Percentiles rank a stretch among this genome's conserved stretches.
These are phyloP conservation scores for Rhytidiadelphus loreus DNA, from an alignment of 225 moss, liverwort and hornwort genomes.

Conservation along the genomic window DNA sequence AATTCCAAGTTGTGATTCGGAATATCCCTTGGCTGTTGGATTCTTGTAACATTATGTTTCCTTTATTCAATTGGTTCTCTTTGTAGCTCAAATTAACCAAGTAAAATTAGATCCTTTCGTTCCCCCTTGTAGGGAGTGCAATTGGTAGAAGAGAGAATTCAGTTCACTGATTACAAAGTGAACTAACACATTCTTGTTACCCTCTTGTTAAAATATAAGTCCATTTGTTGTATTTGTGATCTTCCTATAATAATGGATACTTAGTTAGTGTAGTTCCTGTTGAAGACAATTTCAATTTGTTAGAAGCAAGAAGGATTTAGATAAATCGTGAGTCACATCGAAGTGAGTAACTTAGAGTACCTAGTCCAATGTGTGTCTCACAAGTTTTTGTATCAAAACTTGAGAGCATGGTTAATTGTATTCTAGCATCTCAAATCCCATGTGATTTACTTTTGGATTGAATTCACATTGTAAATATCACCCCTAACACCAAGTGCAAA, in stretches of 20 bases:
- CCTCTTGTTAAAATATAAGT: background rate
- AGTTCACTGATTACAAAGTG: background rate
- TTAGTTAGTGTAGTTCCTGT: background rate
- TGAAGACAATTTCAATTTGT: background rate
- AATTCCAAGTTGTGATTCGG: constrained; percentile 24
- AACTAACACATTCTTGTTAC: background rate
- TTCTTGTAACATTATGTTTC: background rate
- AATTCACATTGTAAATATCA: too few species aligned
- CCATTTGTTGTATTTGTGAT: background rate
- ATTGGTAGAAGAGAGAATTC: background rate
- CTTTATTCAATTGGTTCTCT: background rate
- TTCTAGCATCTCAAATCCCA: too few species aligned
- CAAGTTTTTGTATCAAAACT: too few species aligned
- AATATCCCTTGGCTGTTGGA: background rate
- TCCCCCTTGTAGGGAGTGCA: background rate
- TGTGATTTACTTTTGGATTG: too few species aligned
- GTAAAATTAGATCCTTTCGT: background rate
- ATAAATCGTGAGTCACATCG: too few species aligned
- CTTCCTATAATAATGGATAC: too few species aligned
- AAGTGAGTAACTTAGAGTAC: too few species aligned
- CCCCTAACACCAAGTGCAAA: too few species aligned
- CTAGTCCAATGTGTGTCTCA: too few species aligned
- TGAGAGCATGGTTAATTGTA: background rate
- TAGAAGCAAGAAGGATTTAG: too few species aligned
- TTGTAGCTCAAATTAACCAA: background rate